phyloP scores from a whole-genome alignment of 2,329 filamentous ascomycete species.

The Epichloe aotearoae region DNA sequence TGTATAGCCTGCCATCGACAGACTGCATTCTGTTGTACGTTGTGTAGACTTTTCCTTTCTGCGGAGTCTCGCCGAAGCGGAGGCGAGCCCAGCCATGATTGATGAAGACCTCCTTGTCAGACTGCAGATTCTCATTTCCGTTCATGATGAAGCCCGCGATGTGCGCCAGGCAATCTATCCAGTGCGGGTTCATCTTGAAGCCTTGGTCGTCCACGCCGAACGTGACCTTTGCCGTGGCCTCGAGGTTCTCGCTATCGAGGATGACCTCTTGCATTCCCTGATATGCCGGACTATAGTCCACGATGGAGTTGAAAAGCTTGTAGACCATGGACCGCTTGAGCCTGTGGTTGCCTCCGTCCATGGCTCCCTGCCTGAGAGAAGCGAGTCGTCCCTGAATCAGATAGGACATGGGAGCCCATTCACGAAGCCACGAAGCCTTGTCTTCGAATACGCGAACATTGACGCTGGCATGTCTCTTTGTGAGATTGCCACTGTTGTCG shows the following conservation, averaged over 20 bases:
- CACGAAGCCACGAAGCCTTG: too few relatives aligned
- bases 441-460: too few relatives aligned
- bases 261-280: conserved; percentile 47
- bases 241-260: conserved; percentile 10
- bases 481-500: conserved; percentile 22
- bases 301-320: conserved; percentile 47
- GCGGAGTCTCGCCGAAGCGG: background rate
- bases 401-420: too few relatives aligned
- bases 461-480: too few relatives aligned
- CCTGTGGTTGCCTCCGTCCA: conserved; percentile 4
- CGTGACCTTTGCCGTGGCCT: conserved; percentile 31
- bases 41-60: conserved; percentile 23
- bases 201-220: conserved; percentile 31
- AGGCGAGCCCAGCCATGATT: conserved; percentile 44
- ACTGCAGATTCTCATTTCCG: background rate
- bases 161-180: conserved; percentile 46
- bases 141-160: conserved; percentile 50
- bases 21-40: conserved; percentile 45
- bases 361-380: conserved; percentile 28
- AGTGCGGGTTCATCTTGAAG: conserved; percentile 21
- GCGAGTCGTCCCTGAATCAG: too few relatives aligned
- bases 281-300: conserved; percentile 42
- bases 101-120: conserved; percentile 31
- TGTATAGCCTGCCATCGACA: conserved; percentile 28
- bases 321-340: conserved; percentile 29